Base-by-base conservation (phyloP, 192 early-diverging fungal genomes). In the Umbelopsis vinacea region DNA sequence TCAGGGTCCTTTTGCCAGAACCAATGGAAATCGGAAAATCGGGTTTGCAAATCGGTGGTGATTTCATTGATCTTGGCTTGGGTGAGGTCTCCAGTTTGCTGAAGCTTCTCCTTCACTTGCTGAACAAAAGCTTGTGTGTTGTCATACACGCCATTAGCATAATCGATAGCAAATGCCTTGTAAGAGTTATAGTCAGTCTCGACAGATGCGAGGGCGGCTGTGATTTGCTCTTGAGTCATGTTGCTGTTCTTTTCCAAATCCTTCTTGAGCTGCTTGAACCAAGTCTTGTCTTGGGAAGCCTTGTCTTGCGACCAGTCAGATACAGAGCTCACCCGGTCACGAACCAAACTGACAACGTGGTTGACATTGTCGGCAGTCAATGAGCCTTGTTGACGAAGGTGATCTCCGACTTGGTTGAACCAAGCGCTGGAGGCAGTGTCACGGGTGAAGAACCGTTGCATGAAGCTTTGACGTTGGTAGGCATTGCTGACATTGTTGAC, bases 301-400 rank as follows among this genome's bases (percentile, higher is more conserved):
- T 70, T 70, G 24, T 50, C 69, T 9, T 50, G 35, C 4, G n/a
- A n/a, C 69, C 69, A 70, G 38, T 70, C 69, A 38, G 48, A 6
- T 19, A 70, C 38, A 11, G 69, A 70, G 21, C 48, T 54, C 10
- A 70, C 53, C 23, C 69, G 48, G 0, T 50, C 47, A 22, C 48
- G 45, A n/a, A 70, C 69, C 48, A 53, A 54, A 12, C n/a, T 29
- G 26, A 52, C 48, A 1, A 70, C 17, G 29, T 70, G 33, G 37
- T 70, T 54, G 69, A 70, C 53, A 53, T 70, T 70, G 22, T 70
- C 69, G 4, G 48, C 69, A 1, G 69, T 52, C 22, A 70, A 37
- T 29, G 21, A 17, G 0, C 48, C 19, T 46, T 70, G 40, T 47
- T 47, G 50, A 17, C 37, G 15, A 23, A 70, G 69, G 26, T 70